Base-by-base conservation (phyloP, 495 filamentous ascomycete genomes). In the Cudoniella acicularis region DNA sequence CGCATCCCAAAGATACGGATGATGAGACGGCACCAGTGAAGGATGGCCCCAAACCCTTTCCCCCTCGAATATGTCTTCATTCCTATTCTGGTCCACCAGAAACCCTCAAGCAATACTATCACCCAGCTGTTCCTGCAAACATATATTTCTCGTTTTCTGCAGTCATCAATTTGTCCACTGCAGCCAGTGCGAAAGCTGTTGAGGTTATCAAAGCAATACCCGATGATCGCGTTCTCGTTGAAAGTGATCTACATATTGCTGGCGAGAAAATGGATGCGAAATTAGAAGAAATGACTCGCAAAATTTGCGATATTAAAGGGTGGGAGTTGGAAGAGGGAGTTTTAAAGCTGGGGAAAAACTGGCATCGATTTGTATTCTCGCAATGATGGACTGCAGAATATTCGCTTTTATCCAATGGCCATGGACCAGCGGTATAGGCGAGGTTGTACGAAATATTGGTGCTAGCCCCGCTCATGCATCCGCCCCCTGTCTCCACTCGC, bases 11-110 rank as follows among this genome's bases (percentile, higher is more conserved):
- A 36, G 74, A 78, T 11, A 71, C 71, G 24, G 67, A 68, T 10
- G 30, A 30, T 64, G 27, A 69, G 60, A 8, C 41, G 49, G 56
- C 54, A 24, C 57, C 49, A 24, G 49, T 30, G 10, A 53, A 57
- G 10, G 11, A 52, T 13, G 18, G 8, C 26, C 30, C 46, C 52
- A 64, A 78, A 42, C 88, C 88, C 0, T 98, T 88, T 67, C 94
- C 94, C 9, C 92, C 93, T 1, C 82, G 92, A 27, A 87, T 98
- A 64, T 98, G 94, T 67, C 79, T 98, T 64, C 94, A 98, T 72
- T 96, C 92, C 0, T 98, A 90, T 69, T 92, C 89, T 27, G 95
- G 92, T 0, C 81, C 88, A n/a, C 72, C 81, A 20, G 86, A 94
- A 41, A 79, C 83, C 23, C 66, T 96, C 25, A 88, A 80, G 48